Conservation (phyloP, 768 basidiomycete genomes). For the Hirschioporus abietinus region DNA sequence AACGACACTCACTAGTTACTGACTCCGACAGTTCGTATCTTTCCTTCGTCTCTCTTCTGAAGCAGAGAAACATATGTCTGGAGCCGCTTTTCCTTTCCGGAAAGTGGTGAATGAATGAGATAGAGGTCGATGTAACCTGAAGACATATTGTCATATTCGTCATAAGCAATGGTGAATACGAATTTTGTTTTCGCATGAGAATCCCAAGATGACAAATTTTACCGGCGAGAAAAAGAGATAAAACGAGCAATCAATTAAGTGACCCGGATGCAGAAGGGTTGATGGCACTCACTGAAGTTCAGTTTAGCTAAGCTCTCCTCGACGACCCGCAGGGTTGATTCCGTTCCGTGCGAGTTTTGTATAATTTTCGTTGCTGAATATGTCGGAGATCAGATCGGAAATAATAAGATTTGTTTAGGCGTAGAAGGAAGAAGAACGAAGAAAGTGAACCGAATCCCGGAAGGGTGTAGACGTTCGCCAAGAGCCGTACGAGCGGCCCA, state of each 20-base stretch:
- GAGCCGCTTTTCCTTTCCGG: slow-evolving; percentile 60
- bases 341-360: slow-evolving; percentile 47
- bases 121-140: slow-evolving; percentile 72
- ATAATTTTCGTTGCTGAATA: slow-evolving; percentile 2
- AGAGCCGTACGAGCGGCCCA: too few species aligned
- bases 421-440: too few species aligned
- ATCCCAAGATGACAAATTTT: too few species aligned
- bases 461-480: too few species aligned
- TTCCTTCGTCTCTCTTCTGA: slow-evolving; percentile 56
- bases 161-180: too few species aligned
- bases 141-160: slow-evolving; percentile 1
- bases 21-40: slow-evolving; percentile 70
- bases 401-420: too few species aligned
- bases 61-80: slow-evolving; percentile 66
- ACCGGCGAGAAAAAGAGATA: background rate
- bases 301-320: slow-evolving; percentile 56
- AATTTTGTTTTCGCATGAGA: too few species aligned
- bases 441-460: too few species aligned
- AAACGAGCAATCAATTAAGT: background rate
- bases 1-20: slow-evolving; percentile 65
- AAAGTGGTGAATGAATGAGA: slow-evolving; percentile 69
- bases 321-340: slow-evolving; percentile 51
- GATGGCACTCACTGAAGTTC: slow-evolving; percentile 42
- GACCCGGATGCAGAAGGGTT: too few species aligned
- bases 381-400: too few species aligned